phyloP scores from a whole-genome alignment of 2,329 filamentous ascomycete species.

The Pleomassaria siparia region DNA sequence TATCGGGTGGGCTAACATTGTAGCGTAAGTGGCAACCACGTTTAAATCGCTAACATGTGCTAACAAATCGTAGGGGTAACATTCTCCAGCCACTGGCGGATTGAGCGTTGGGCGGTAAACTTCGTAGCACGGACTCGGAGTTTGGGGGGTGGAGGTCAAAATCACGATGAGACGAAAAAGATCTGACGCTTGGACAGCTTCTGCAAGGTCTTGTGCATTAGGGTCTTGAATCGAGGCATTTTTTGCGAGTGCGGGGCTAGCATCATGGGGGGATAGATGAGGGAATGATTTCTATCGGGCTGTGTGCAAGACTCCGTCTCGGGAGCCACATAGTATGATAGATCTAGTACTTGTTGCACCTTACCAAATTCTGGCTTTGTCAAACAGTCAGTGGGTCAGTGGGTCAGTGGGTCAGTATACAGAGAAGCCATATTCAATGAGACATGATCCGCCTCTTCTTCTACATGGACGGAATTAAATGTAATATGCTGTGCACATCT shows the following conservation, averaged over 20 bases:
- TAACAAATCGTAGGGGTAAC: conserved; percentile 37
- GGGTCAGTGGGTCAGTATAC: conserved; percentile 14
- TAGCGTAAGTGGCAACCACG: conserved; percentile 38
- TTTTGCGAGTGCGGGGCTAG: conserved; percentile 31
- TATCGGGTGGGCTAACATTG: conserved; percentile 47
- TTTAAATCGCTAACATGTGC: conserved; percentile 5
- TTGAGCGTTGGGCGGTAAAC: conserved; percentile 8
- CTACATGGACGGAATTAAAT: neutral
- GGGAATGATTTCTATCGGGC: conserved; percentile 20
- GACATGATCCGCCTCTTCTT: neutral
- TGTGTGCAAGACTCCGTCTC: conserved; percentile 7
- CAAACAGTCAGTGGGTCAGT: conserved; percentile 15
- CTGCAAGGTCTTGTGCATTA: conserved; percentile 28
- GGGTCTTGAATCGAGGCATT: conserved; percentile 29
- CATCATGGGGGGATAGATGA: conserved; percentile 27
- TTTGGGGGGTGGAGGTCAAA: conserved; percentile 8
- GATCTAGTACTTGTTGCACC: conserved; percentile 15
- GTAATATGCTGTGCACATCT: conserved; percentile 4
- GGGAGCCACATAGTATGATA: conserved; percentile 11
- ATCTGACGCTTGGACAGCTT: conserved; percentile 11
- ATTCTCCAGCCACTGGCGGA: conserved; percentile 37
- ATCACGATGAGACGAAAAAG: conserved; percentile 18
- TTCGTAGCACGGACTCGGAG: conserved; percentile 1
- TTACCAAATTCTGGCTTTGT: conserved; percentile 10
- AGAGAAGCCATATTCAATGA: conserved; percentile 24